phyloP scores from a whole-genome alignment of 352 stramenopile species.

The Globisporangium nagaii region DNA sequence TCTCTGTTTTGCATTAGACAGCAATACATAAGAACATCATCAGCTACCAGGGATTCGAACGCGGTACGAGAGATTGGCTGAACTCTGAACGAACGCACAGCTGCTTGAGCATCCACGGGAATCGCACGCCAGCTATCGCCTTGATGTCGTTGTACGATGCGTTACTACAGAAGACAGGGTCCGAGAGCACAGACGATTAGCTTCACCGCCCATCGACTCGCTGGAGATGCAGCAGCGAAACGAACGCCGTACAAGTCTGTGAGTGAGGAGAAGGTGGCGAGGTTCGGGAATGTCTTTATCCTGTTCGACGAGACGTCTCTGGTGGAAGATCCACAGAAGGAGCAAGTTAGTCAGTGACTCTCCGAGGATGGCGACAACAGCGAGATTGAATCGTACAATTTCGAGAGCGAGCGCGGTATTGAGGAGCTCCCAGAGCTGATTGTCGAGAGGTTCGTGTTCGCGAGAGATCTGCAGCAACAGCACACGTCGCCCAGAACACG shows the following conservation, averaged over 20 bases:
- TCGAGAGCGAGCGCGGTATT: not conserved
- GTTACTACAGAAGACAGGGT: not conserved
- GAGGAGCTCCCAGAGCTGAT: not conserved
- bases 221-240: not conserved
- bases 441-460: not conserved
- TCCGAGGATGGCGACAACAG: not conserved
- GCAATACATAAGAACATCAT: not conserved
- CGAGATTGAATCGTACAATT: not conserved
- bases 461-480: not conserved
- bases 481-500: too few relatives aligned
- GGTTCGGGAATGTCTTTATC: not conserved
- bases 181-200: too few relatives aligned
- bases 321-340: not conserved
- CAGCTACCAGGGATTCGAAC: too few relatives aligned
- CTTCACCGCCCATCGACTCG: not conserved
- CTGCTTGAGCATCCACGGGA: conserved; percentile 16
- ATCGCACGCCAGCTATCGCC: conserved; percentile 5
- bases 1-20: not conserved
- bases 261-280: conserved; percentile 1
- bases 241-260: not conserved
- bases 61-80: not conserved
- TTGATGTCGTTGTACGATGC: conserved; percentile 1
- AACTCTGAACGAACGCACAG: conserved; percentile 6
- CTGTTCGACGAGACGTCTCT: conserved; percentile 1
- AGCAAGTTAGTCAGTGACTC: not conserved